Base-by-base conservation (phyloP, 176 grass and related monocot genomes). In the Juncus effusus region DNA sequence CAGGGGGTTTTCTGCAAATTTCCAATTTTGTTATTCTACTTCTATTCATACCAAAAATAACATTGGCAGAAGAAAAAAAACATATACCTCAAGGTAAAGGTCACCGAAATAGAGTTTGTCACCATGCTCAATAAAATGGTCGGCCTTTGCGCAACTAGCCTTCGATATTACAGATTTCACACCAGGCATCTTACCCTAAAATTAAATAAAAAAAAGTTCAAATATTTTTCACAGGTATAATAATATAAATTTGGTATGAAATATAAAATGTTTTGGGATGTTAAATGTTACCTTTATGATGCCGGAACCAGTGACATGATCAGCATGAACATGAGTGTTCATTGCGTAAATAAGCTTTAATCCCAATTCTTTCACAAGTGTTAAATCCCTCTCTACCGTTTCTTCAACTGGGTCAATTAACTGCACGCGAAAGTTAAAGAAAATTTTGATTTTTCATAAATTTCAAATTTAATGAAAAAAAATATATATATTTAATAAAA, bases 301-400 rank as follows among this genome's bases (percentile, higher is more conserved):
- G 64, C 91, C 91, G 62, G 91, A 87, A 52, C 91, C 91, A 57
- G 91, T 96, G 38, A 96, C 65, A 38, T 96, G 91, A 83, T 96
- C 91, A 61, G 91, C 91, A 83, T 96, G 91, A 13, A 96, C 91
- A 85, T 96, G 91, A 73, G 87, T 99, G 77, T 93, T 99, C 83
- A 99, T 80, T 44, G 88, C 94, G 66, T 93, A 93, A 40, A 93
- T 71, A 16, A 99, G 94, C 10, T 89, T 99, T 78, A 99, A 80
- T 10, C 83, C 88, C 49, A 99, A 81, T 74, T 99, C 88, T 64
- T 93, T 89, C 50, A 93, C 78, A 78, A 99, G 94, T 53, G 38
- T 78, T 52, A 93, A 57, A 77, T 99, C 94, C 80, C 94, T 82
- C 55, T 93, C 88, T 52, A 83, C 85, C 42, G 85, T 95, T 81